Conservation (phyloP, 331 rosid genomes). For the Cydonia oblonga region DNA sequence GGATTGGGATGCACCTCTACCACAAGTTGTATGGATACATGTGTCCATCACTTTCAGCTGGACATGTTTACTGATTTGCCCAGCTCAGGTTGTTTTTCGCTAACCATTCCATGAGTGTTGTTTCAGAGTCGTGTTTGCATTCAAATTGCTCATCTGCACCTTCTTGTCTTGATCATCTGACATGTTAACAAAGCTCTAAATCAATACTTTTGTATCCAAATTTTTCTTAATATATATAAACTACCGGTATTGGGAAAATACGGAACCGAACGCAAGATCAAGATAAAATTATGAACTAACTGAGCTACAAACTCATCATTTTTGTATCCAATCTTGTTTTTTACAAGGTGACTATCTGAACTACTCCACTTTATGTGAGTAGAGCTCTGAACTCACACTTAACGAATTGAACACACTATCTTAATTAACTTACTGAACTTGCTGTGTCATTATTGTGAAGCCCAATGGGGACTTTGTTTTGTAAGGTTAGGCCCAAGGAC, state of each 20-base stretch:
- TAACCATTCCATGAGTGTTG: background rate
- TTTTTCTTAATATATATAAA: background rate
- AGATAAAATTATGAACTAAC: no score
- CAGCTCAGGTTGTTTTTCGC: background rate
- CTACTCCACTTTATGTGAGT: background rate
- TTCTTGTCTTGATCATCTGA: background rate
- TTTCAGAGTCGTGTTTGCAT: background rate
- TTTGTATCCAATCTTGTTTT: background rate
- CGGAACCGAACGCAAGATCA: background rate
- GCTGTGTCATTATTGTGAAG: background rate
- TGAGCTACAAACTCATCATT: background rate
- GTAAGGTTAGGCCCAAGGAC: background rate
- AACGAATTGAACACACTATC: background rate
- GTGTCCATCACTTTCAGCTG: background rate
- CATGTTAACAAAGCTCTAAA: background rate
- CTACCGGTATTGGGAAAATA: background rate
- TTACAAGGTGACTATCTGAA: background rate
- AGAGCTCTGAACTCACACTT: background rate
- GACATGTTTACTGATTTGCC: background rate
- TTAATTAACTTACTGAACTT: no score
- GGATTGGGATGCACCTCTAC: slow-evolving; percentile 36
- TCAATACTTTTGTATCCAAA: background rate
- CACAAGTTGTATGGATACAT: slow-evolving; percentile 17
- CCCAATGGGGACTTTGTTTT: background rate
- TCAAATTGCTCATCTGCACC: background rate